Conservation (phyloP, 1,139 yeast genomes). For the Sugiyamaella novakii region DNA sequence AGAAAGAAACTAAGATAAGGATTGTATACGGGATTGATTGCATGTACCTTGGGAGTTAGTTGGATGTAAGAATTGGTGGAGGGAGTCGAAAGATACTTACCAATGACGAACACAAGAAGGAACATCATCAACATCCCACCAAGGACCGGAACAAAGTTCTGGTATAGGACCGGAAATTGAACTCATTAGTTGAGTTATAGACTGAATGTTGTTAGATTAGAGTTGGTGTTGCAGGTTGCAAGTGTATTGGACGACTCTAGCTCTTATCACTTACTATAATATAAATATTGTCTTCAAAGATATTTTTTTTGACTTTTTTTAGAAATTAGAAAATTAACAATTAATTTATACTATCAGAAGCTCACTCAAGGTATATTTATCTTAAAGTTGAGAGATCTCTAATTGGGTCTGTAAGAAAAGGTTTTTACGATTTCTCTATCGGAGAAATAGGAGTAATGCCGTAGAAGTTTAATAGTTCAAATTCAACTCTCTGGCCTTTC, state of each 20-base stretch:
- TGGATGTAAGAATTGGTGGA: neutral
- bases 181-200: constrained; percentile 6
- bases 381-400: no score
- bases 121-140: constrained; percentile 38
- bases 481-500: no score
- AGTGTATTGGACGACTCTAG: no score
- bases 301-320: no score
- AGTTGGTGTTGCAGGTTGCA: neutral
- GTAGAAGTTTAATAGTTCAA: no score
- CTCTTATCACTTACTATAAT: neutral
- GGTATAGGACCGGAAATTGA: constrained; percentile 6
- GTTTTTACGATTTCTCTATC: no score
- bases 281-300: no score
- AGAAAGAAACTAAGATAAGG: constrained; percentile 26
- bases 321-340: no score
- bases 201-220: constrained; percentile 1
- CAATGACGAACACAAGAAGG: constrained; percentile 35
- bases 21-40: constrained; percentile 32
- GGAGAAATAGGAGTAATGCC: no score
- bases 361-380: no score
- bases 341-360: no score
- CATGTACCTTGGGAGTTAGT: constrained; percentile 31
- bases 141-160: constrained; percentile 30
- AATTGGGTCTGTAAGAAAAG: no score
- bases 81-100: constrained; percentile 27